phyloP scores from a whole-genome alignment of 2,329 filamentous ascomycete species.

The Didymella keratinophila region DNA sequence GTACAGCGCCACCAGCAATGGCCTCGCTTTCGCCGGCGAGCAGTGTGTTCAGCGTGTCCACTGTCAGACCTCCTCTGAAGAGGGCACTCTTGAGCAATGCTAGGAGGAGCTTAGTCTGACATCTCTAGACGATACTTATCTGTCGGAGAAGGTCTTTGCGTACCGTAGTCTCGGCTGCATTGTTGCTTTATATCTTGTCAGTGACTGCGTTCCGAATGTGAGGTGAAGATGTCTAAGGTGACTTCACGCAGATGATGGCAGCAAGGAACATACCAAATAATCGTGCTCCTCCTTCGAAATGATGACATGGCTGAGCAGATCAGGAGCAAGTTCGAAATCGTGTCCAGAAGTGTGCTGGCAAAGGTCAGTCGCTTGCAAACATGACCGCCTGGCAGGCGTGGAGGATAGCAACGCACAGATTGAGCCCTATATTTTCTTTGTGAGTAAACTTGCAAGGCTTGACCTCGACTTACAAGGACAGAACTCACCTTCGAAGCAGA shows the following conservation, averaged over 20 bases:
- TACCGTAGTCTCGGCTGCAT: slow-evolving; percentile 64
- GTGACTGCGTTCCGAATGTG: neutral
- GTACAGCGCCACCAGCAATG: slow-evolving; percentile 24
- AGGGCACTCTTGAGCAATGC: slow-evolving; percentile 58
- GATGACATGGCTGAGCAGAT: slow-evolving; percentile 55
- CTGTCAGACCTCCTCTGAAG: slow-evolving; percentile 59
- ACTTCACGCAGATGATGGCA: neutral
- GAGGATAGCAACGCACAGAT: slow-evolving; percentile 55
- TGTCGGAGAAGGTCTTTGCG: slow-evolving; percentile 21
- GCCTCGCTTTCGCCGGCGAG: slow-evolving; percentile 43
- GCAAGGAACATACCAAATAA: slow-evolving; percentile 57
- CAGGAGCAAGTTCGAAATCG: slow-evolving; percentile 49
- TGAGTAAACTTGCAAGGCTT: slow-evolving; percentile 26
- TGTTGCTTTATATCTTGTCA: slow-evolving; percentile 42
- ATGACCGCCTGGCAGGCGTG: neutral
- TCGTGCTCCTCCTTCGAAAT: slow-evolving; percentile 70
- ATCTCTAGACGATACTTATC: too few relatives aligned
- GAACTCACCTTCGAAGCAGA: slow-evolving; percentile 66
- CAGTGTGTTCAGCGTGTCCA: slow-evolving; percentile 60
- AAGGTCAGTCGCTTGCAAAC: slow-evolving; percentile 15
- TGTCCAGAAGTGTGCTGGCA: slow-evolving; percentile 52
- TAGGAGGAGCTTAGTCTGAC: slow-evolving; percentile 29
- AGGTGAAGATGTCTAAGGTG: neutral
- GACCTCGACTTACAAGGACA: neutral
- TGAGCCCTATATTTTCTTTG: slow-evolving; percentile 52